phyloP scores from a whole-genome alignment of 2,329 filamentous ascomycete species.

The Harringtonia lauricola region DNA sequence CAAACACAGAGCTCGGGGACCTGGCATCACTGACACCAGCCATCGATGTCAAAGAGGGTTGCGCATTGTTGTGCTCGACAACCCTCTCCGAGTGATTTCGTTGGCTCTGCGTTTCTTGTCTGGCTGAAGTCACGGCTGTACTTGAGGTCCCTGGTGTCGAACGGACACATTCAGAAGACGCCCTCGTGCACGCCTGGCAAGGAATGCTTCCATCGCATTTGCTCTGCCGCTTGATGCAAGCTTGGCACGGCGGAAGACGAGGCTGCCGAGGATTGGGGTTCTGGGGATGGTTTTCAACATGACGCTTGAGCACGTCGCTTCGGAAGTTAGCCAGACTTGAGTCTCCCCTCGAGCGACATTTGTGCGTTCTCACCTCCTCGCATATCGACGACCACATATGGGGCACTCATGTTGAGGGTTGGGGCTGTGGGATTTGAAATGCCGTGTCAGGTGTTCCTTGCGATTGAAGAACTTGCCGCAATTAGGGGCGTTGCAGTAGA shows the following conservation, averaged over 20 bases:
- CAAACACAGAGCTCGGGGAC: too few species aligned
- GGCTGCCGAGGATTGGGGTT: conserved; percentile 1
- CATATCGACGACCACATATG: conserved; percentile 3
- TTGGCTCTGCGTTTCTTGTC: too few species aligned
- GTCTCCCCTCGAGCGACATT: not conserved
- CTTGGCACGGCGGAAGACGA: not conserved
- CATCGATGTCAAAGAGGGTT: too few species aligned
- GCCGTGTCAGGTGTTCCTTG: conserved; percentile 4
- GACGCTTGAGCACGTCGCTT: conserved; percentile 5
- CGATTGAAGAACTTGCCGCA: conserved; percentile 5
- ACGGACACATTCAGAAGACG: not conserved
- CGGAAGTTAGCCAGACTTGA: not conserved
- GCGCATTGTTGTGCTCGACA: too few species aligned
- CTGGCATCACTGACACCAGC: too few species aligned
- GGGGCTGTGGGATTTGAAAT: conserved; percentile 3
- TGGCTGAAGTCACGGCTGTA: too few species aligned
- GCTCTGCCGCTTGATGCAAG: not conserved
- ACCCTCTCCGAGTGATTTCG: too few species aligned
- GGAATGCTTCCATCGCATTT: not conserved
- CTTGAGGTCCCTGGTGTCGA: too few species aligned
- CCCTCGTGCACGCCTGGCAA: not conserved
- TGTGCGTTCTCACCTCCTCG: not conserved
- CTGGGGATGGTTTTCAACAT: conserved; percentile 3
- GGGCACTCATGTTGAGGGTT: conserved; percentile 3
- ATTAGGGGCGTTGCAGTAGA: conserved; percentile 1